A percentile compares a stretch with the other conserved stretches of the same genome.
phyloP scores from a whole-genome alignment of 768 basidiomycete genomes.

The Psilocybe subaeruginosa region DNA sequence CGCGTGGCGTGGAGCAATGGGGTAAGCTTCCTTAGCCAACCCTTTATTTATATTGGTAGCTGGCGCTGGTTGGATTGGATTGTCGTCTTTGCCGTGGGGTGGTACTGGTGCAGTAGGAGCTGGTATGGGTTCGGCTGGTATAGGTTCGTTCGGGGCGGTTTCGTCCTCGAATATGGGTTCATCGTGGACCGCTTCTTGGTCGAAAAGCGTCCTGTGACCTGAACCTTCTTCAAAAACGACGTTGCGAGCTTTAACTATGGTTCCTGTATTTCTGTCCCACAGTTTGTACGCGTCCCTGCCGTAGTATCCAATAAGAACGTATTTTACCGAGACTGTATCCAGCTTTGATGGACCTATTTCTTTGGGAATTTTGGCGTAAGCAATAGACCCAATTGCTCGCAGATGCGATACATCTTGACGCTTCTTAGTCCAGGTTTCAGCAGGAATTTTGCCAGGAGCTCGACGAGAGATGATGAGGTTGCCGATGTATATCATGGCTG shows the following conservation, averaged over 20 bases:
- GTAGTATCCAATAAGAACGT: conserved; percentile 13
- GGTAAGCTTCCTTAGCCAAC: not conserved
- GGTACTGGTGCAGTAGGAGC: not conserved
- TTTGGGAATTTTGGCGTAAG: conserved; percentile 14
- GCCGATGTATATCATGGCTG: not conserved
- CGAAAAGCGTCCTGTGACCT: conserved; percentile 14
- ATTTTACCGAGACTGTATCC: not conserved
- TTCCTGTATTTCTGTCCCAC: conserved; percentile 13
- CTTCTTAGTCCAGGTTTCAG: not conserved
- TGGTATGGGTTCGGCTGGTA: not conserved
- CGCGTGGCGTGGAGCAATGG: not conserved
- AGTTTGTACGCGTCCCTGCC: conserved; percentile 13
- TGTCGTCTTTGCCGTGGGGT: not conserved
- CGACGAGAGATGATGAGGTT: conserved; percentile 6
- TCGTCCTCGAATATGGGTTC: conserved; percentile 5
- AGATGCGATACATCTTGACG: conserved; percentile 11
- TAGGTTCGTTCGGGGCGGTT: not conserved
- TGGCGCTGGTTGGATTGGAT: not conserved
- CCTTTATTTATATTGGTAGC: not conserved
- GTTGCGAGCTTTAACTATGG: conserved; percentile 11
- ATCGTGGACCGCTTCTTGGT: conserved; percentile 5
- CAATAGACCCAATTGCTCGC: not conserved
- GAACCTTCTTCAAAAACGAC: conserved; percentile 20
- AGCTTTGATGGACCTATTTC: conserved; percentile 15
- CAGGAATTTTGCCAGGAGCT: conserved; percentile 7